Evolutionary conservation across 805 yeast species (phyloP).

Genomic region (Candida ponderosae): DNA sequence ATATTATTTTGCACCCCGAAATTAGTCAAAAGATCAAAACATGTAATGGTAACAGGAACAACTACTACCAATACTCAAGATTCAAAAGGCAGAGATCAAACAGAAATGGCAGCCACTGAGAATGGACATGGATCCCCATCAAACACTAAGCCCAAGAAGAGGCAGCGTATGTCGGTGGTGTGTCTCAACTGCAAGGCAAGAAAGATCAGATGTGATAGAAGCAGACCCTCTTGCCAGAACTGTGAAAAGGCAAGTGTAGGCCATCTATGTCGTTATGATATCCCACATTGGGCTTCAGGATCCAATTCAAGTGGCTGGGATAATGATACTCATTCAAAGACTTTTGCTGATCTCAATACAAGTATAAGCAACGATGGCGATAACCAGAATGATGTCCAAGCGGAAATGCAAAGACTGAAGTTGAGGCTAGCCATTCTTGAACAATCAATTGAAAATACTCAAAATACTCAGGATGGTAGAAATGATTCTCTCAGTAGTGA

Average conservation of each 20-base stretch:
- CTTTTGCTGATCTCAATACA: neutral
- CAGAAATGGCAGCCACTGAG: too few relatives aligned
- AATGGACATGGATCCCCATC: neutral
- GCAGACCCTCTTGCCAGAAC: constrained; percentile 26
- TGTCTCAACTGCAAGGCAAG: constrained; percentile 30
- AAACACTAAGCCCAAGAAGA: constrained; percentile 18
- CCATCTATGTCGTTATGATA: constrained; percentile 18
- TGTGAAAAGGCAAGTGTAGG: constrained; percentile 24
- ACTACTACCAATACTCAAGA: too few relatives aligned
- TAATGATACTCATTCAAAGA: too few relatives aligned
- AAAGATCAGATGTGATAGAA: constrained; percentile 35
- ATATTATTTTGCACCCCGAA: too few relatives aligned
- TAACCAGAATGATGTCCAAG: constrained; percentile 1
- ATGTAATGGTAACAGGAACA: too few relatives aligned
- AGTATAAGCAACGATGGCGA: neutral
- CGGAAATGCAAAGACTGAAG: constrained; percentile 7
- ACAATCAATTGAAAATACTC: neutral
- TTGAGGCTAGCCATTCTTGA: constrained; percentile 5
- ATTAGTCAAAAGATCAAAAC: too few relatives aligned
- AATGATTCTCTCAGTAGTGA: too few relatives aligned
- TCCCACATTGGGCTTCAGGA: constrained; percentile 19
- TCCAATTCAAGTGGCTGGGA: neutral
- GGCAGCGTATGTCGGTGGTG: constrained; percentile 30
- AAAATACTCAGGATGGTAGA: neutral
- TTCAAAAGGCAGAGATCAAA: too few relatives aligned